Conservation (phyloP, 2,329 filamentous ascomycete genomes). For the Colletotrichum horii region DNA sequence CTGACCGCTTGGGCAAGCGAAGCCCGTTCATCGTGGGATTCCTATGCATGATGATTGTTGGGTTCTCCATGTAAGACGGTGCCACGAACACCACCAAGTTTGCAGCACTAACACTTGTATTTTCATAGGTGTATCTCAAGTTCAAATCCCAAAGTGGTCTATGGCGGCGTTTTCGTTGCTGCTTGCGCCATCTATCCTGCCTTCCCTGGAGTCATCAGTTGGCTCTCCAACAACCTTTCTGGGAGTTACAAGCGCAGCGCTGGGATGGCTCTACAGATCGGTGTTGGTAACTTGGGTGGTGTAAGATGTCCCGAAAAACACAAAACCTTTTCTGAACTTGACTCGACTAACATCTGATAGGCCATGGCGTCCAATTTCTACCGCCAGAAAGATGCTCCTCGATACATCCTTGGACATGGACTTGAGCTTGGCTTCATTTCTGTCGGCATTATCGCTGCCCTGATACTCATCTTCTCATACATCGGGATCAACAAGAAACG, state of each 20-base stretch:
- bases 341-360: conserved; percentile 25
- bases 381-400: conserved; percentile 52
- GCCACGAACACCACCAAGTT: no score
- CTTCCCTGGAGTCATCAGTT: conserved; percentile 79
- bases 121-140: conserved; percentile 60
- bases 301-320: conserved; percentile 31
- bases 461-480: conserved; percentile 56
- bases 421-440: conserved; percentile 56
- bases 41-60: conserved; percentile 58
- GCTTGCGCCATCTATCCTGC: conserved; percentile 82
- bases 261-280: conserved; percentile 70
- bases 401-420: conserved; percentile 55
- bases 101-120: neutral
- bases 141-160: conserved; percentile 64
- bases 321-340: neutral
- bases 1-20: conserved; percentile 58
- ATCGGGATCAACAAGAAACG: conserved; percentile 63
- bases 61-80: conserved; percentile 56
- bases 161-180: conserved; percentile 78
- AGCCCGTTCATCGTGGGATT: conserved; percentile 61
- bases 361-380: conserved; percentile 79
- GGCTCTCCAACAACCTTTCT: conserved; percentile 81
- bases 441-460: conserved; percentile 48
- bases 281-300: conserved; percentile 62
- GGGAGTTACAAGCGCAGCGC: conserved; percentile 67